These are phyloP conservation scores for Bathelium albidoporum DNA, from an alignment of 495 filamentous ascomycete genomes.

Conservation along the genomic window DNA sequence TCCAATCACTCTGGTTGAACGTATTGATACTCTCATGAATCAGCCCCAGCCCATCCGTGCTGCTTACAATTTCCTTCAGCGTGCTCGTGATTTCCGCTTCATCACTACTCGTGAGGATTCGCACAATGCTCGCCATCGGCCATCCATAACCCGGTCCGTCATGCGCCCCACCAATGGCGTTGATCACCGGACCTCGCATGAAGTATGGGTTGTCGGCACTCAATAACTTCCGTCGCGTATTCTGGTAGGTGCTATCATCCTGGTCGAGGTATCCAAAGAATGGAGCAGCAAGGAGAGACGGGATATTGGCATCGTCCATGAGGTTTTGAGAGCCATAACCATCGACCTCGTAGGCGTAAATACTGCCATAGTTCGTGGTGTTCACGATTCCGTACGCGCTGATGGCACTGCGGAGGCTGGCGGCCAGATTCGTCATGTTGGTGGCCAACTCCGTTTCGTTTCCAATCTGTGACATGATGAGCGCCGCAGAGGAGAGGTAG, in stretches of 20 bases:
- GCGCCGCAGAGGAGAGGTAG: slow-evolving; percentile 43
- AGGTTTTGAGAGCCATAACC: slow-evolving; percentile 43
- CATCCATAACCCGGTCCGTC: slow-evolving; percentile 46
- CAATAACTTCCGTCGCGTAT: slow-evolving; percentile 42
- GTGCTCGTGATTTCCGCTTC: slow-evolving; percentile 40
- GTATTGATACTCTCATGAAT: slow-evolving; percentile 53
- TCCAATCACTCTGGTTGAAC: slow-evolving; percentile 43
- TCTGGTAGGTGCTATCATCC: slow-evolving; percentile 39
- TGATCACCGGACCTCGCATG: slow-evolving; percentile 43
- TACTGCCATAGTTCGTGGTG: slow-evolving; percentile 34
- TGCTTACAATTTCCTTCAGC: slow-evolving; percentile 39
- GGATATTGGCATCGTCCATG: slow-evolving; percentile 58
- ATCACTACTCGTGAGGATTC: slow-evolving; percentile 45
- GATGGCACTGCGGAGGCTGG: slow-evolving; percentile 41
- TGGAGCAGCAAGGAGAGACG: slow-evolving; percentile 44
- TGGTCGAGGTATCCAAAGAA: slow-evolving; percentile 40
- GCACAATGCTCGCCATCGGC: slow-evolving; percentile 49
- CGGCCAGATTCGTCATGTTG: slow-evolving; percentile 43
- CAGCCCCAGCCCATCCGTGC: slow-evolving; percentile 47
- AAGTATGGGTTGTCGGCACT: slow-evolving; percentile 47
- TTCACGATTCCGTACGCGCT: slow-evolving; percentile 40
- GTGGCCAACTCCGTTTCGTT: slow-evolving; percentile 33
- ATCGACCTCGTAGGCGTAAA: slow-evolving; percentile 54
- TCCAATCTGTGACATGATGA: slow-evolving; percentile 44
- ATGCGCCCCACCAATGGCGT: slow-evolving; percentile 47